Base-by-base conservation (phyloP, 805 yeast genomes). In the Metschnikowia santaceciliae region DNA sequence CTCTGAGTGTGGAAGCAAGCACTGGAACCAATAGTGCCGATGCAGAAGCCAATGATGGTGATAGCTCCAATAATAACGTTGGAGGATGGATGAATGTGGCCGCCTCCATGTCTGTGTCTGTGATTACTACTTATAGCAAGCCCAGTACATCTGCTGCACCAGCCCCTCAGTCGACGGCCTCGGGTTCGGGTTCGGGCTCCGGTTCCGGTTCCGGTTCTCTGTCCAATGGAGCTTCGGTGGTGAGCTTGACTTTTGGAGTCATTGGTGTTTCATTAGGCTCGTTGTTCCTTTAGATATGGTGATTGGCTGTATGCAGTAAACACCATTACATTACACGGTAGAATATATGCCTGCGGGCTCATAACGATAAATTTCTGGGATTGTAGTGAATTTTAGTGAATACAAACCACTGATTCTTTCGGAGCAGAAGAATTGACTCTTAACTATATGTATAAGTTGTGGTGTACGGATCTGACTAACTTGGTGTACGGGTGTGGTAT, bases 101-200 rank as follows among this genome's bases (percentile, higher is more conserved):
- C 32, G 65, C 43, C 26, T 61, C 69, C 14, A 50, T 54, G 26
- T 43, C 60, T 20, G 51, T 42, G 45, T 68, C 2, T 68, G 68
- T 50, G 57, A n/a, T 72, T 39, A 71, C 76, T 32, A 62, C 73
- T 11, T 63, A 71, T 52, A 60, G 62, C 4, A 43, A 47, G 23
- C 67, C 67, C n/a, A 55, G 70, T 3, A 60, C 62, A 4, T 53
- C 56, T 10, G 48, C 57, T 2, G 38, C 43, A 6, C 39, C 41
- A 3, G 38, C 46, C 4, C 14, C 46, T 6, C 41, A 7, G 41
- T 14, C 48, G 7, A 30, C 48, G 30, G 37, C n/a, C 19, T 26
- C 48, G 37, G 30, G 13, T 11, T 39, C 41, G 8, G 38, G 46
- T 11, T 39, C 41, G 8, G 38, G 46, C 2, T 44, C 47, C n/a